These are phyloP conservation scores for Salvia hispanica DNA, from an alignment of 257 asterid species.

Conservation along the genomic window DNA sequence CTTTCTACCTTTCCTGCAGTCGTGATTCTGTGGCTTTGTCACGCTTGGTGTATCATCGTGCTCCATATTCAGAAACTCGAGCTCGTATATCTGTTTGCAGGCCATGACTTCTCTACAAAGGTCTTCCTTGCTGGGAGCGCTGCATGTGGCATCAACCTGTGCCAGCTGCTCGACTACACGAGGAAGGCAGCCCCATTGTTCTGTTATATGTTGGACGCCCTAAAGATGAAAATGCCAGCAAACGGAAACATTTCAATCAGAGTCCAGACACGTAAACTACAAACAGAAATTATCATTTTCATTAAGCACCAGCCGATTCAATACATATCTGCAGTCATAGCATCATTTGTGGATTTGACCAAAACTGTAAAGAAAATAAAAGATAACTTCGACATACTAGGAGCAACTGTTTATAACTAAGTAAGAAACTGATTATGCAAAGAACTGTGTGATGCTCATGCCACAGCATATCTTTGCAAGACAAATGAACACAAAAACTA, in stretches of 20 bases:
- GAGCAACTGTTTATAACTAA: background rate
- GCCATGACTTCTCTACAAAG: conserved; percentile 63
- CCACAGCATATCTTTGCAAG: conserved; percentile 2
- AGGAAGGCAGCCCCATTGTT: conserved; percentile 90
- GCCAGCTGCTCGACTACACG: conserved; percentile 75
- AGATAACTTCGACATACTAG: background rate
- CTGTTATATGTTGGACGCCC: conserved; percentile 56
- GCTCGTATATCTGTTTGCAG: conserved; percentile 73
- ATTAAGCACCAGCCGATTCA: background rate
- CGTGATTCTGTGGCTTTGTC: conserved; percentile 37
- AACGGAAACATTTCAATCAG: background rate
- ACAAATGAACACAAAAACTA: background rate
- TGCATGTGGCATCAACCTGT: conserved; percentile 34
- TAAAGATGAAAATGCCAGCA: conserved; percentile 28
- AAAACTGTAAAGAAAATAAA: background rate
- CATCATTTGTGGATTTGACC: background rate
- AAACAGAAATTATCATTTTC: background rate
- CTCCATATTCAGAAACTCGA: conserved; percentile 56
- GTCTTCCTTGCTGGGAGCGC: conserved; percentile 49
- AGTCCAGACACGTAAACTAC: conserved; percentile 5
- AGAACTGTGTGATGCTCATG: background rate
- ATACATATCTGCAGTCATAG: background rate
- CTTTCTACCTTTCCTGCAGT: conserved; percentile 28
- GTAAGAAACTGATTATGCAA: background rate
- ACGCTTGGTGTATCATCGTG: conserved; percentile 30